Base-by-base conservation (phyloP, 495 filamentous ascomycete species). In the Stereocaulon alpinum region DNA sequence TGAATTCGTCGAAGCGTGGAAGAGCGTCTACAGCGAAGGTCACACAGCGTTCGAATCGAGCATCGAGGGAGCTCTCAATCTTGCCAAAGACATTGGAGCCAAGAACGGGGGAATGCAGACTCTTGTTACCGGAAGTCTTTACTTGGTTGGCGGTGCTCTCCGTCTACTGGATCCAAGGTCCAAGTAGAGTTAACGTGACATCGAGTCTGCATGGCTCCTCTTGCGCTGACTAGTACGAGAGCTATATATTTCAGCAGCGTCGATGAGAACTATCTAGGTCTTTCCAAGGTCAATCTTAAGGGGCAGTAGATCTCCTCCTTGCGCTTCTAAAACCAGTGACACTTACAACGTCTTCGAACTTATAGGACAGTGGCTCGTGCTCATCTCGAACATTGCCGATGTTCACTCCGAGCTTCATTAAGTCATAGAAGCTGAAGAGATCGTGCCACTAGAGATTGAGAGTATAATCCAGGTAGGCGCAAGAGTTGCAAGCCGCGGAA, bases 101-200 rank as follows among this genome's bases (percentile, higher is more conserved):
- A 30, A 65, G 45, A 24, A 61, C 14, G 54, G 29, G 18, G 71
- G 71, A 4, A 64, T 69, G 56, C 70, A 82, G 40, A 74, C 73
- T 1, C 66, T 86, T 22, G 75, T 86, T 32, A 86, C 83, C 15
- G 83, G 83, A 9, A 85, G 83, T 62, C 70, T 85, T 27, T 77
- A 84, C 65, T 69, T 86, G 20, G 78, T 86, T 12, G 81, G 82
- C 1, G 80, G 78, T 10, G 81, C 82, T 18, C 68, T 86, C 61
- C 64, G 66, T 30, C 32, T 72, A 22, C 41, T 76, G 47, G 61
- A 63, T n/a, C 10, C 53, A 11, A 50, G 24, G 30, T 5, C 47
- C 6, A 30, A 32, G 27, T 4, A 2, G 47, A 6, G 2, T 7
- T 50, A 20, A 50, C 22, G 4, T 30, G 6, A 32, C 3, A 12